These are phyloP conservation scores for Tremellales sp. DNA, from an alignment of 1,284 basidiomycete species.

Conservation along the genomic window DNA sequence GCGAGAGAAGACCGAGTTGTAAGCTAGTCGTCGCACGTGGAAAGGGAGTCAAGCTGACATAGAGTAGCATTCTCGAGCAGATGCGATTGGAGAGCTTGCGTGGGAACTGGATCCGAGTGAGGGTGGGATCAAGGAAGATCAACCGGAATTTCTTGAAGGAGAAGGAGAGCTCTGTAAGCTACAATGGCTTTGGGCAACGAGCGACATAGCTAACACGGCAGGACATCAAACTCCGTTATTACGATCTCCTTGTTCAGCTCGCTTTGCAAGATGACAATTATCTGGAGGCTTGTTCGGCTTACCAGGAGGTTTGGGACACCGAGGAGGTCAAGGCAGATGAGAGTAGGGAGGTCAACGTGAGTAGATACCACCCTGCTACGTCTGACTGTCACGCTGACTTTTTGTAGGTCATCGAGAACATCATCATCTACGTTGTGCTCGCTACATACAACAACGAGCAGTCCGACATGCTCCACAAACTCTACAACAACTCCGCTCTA, in stretches of 20 bases:
- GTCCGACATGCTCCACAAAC: conserved; percentile 88
- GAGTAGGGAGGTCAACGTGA: conserved; percentile 67
- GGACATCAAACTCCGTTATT: conserved; percentile 94
- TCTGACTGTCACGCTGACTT: conserved; percentile 1
- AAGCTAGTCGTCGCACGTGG: conserved; percentile 14
- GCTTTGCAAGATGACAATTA: conserved; percentile 80
- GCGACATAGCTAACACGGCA: conserved; percentile 40
- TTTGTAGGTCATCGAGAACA: conserved; percentile 81
- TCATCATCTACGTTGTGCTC: conserved; percentile 90
- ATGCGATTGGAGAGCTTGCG: conserved; percentile 84
- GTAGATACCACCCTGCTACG: conserved; percentile 39
- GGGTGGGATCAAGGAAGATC: conserved; percentile 88
- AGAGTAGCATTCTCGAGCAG: conserved; percentile 77
- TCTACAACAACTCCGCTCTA: conserved; percentile 72
- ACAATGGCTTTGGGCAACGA: background rate
- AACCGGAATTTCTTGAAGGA: conserved; percentile 91
- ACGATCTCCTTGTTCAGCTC: conserved; percentile 93
- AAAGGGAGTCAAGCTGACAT: conserved; percentile 7
- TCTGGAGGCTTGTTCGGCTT: conserved; percentile 91
- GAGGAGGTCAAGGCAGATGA: conserved; percentile 81
- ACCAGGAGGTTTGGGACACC: conserved; percentile 95
- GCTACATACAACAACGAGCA: conserved; percentile 96
- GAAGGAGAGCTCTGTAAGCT: conserved; percentile 73
- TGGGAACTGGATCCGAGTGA: conserved; percentile 79
- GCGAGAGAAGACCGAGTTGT: conserved; percentile 94